These are phyloP conservation scores for Xylaria nigripes DNA, from an alignment of 495 filamentous ascomycete genomes.

Conservation along the genomic window DNA sequence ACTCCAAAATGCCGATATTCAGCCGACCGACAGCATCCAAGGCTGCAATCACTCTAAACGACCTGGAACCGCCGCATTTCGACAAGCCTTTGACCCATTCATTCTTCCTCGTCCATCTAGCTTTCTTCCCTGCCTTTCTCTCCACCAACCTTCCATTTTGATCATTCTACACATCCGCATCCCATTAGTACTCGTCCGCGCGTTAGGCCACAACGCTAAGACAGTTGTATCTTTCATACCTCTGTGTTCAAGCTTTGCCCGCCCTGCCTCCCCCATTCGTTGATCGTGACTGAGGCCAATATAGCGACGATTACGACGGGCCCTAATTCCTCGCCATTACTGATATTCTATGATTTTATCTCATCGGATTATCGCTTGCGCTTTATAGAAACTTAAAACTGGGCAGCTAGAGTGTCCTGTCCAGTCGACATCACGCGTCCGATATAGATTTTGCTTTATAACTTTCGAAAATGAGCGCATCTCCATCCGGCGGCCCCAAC, in stretches of 20 bases:
- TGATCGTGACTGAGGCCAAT: not conserved
- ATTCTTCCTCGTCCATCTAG: not conserved
- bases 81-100: not conserved
- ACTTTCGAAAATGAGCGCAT: constrained; percentile 46
- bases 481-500: constrained; percentile 39
- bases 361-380: constrained; percentile 3
- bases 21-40: not conserved
- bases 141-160: not conserved
- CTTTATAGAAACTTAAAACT: not conserved
- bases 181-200: not conserved
- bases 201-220: not conserved
- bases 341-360: not conserved
- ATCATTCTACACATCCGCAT: not conserved
- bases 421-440: not conserved
- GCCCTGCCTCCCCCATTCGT: not conserved
- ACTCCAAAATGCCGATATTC: not conserved
- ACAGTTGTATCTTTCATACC: not conserved
- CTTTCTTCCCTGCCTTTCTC: not conserved
- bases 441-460: not conserved
- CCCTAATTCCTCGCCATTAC: not conserved
- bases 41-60: not conserved
- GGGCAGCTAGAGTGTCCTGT: not conserved
- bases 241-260: not conserved
- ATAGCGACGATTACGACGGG: not conserved
- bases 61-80: not conserved